These are phyloP conservation scores for Candida hungchunana DNA, from an alignment of 805 yeast species.

Conservation along the genomic window DNA sequence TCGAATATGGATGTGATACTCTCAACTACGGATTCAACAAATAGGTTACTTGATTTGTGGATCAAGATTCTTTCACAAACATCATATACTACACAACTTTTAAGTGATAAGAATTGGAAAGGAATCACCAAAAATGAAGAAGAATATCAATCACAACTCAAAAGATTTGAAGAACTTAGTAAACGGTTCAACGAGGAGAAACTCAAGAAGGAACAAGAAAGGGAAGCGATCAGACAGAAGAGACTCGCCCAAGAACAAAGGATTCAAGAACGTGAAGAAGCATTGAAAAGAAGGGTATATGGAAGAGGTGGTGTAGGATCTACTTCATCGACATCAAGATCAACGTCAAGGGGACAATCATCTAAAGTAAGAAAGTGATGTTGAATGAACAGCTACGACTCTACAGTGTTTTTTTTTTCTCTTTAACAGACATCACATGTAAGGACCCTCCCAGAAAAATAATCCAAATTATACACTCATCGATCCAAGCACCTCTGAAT, in stretches of 20 bases:
- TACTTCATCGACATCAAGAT: too few relatives aligned
- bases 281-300: conserved; percentile 27
- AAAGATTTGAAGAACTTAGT: conserved; percentile 27
- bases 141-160: conserved; percentile 22
- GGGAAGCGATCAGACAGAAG: conserved; percentile 16
- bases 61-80: conserved; percentile 59
- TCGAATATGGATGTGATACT: conserved; percentile 16
- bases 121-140: conserved; percentile 28
- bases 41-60: conserved; percentile 54
- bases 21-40: conserved; percentile 42
- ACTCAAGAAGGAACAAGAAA: conserved; percentile 25
- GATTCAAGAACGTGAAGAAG: conserved; percentile 26
- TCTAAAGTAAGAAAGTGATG: too few relatives aligned
- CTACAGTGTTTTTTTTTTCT: too few relatives aligned
- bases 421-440: too few relatives aligned
- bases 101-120: conserved; percentile 40
- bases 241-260: conserved; percentile 18
- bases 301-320: too few relatives aligned
- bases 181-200: conserved; percentile 24
- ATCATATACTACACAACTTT: conserved; percentile 45
- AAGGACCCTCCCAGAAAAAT: too few relatives aligned
- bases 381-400: too few relatives aligned
- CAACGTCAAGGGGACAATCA: too few relatives aligned
- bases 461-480: too few relatives aligned
- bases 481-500: too few relatives aligned